phyloP scores from a whole-genome alignment of 371 early-diverging fungal species.

The Cokeromyces recurvatus region DNA sequence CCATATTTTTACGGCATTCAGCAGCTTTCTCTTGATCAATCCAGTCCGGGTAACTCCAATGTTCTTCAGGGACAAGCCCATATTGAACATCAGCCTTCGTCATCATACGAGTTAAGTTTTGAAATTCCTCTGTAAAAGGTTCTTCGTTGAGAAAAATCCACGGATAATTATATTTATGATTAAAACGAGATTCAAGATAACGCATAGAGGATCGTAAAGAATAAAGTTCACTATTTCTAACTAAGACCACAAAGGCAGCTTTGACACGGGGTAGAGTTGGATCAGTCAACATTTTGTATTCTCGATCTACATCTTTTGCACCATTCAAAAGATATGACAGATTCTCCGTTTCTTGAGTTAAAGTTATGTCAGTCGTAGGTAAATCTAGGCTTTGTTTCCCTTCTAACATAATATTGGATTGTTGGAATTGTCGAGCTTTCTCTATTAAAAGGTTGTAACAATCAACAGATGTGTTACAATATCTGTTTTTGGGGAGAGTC shows the following conservation, averaged over 20 bases:
- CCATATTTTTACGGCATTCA: slow-evolving; percentile 54
- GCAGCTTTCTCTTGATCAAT: slow-evolving; percentile 70
- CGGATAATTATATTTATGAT: slow-evolving; percentile 76
- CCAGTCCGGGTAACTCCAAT: slow-evolving; percentile 84
- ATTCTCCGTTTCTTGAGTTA: slow-evolving; percentile 3
- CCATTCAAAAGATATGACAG: slow-evolving; percentile 2
- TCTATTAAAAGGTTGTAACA: slow-evolving; percentile 20
- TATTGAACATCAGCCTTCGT: slow-evolving; percentile 51
- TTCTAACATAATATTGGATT: too few relatives aligned
- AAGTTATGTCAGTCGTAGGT: too few relatives aligned
- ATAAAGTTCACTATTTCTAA: slow-evolving; percentile 74
- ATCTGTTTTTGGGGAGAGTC: not conserved
- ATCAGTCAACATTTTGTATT: slow-evolving; percentile 20
- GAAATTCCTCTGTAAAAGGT: slow-evolving; percentile 81
- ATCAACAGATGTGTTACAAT: slow-evolving; percentile 17
- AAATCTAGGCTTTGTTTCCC: too few relatives aligned
- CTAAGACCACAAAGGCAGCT: slow-evolving; percentile 63
- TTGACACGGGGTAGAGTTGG: slow-evolving; percentile 21
- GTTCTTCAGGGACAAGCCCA: slow-evolving; percentile 46
- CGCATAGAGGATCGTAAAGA: slow-evolving; percentile 63
- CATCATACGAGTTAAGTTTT: slow-evolving; percentile 41
- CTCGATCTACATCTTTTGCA: not conserved
- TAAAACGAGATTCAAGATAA: slow-evolving; percentile 82
- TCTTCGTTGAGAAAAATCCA: slow-evolving; percentile 86
- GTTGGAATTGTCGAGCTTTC: slow-evolving; percentile 10